Conservation (phyloP, 345 rosid species). For the Punica granatum region DNA sequence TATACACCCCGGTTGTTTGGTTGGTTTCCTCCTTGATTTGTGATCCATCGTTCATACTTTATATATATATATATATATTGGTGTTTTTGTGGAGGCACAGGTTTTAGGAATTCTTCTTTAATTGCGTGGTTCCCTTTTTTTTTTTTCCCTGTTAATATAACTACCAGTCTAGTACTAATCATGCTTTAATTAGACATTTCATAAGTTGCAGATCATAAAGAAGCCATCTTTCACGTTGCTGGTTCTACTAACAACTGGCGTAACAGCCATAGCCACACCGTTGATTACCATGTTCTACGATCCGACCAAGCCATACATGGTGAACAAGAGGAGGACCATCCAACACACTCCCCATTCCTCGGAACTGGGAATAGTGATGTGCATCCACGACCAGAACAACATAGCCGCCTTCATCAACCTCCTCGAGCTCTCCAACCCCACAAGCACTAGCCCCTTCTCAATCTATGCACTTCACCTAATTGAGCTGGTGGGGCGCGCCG, state of each 20-base stretch:
- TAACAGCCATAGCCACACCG: slow-evolving; percentile 33
- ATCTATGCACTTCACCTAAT: slow-evolving; percentile 51
- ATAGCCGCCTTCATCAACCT: slow-evolving; percentile 39
- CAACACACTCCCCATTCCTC: slow-evolving; percentile 48
- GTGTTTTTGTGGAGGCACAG: no score
- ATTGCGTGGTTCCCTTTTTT: no score
- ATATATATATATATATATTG: no score
- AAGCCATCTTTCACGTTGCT: slow-evolving; percentile 30
- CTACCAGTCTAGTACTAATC: no score
- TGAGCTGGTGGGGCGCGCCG: slow-evolving; percentile 49
- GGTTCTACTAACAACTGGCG: slow-evolving; percentile 24
- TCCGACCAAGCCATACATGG: slow-evolving; percentile 61
- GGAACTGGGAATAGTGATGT: slow-evolving; percentile 37
- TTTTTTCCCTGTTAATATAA: no score
- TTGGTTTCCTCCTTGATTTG: no score
- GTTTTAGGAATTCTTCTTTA: no score
- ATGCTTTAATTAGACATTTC: no score
- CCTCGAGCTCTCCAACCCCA: slow-evolving; percentile 51
- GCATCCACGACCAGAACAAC: slow-evolving; percentile 36
- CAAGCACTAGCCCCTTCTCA: slow-evolving; percentile 24
- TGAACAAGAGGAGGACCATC: slow-evolving; percentile 61
- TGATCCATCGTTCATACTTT: no score
- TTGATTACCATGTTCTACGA: slow-evolving; percentile 54
- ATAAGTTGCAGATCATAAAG: slow-evolving; percentile 34
- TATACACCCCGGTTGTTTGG: no score